phyloP scores from a whole-genome alignment of 306 rosid species.

The Castanea sativa region DNA sequence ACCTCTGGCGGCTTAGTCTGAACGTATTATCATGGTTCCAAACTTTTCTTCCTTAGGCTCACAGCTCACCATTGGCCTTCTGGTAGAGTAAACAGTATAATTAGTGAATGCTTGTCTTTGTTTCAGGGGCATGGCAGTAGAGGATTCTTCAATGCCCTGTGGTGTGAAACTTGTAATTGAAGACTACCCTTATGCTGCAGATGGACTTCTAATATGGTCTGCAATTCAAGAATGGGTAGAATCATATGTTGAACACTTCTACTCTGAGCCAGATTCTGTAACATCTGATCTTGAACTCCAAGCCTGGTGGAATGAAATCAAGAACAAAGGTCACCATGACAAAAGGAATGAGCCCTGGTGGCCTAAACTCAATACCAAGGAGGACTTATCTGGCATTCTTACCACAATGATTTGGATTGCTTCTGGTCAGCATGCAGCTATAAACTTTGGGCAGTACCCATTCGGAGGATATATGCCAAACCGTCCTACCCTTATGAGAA shows the following conservation, averaged over 20 bases:
- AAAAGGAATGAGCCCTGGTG: slow-evolving; percentile 88
- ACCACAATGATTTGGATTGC: slow-evolving; percentile 85
- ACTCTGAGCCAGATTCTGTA: slow-evolving; percentile 58
- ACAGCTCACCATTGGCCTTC: background rate
- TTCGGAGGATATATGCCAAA: slow-evolving; percentile 94
- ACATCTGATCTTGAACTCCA: slow-evolving; percentile 73
- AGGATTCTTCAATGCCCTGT: slow-evolving; percentile 69
- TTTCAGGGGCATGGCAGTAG: slow-evolving; percentile 92
- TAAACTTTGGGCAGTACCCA: slow-evolving; percentile 96
- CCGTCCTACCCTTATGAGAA: slow-evolving; percentile 87
- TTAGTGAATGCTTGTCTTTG: background rate
- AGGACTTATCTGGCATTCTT: slow-evolving; percentile 67
- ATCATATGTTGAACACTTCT: slow-evolving; percentile 67
- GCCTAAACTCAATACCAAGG: slow-evolving; percentile 74
- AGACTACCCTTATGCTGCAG: slow-evolving; percentile 95
- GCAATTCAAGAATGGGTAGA: slow-evolving; percentile 91
- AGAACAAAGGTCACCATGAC: slow-evolving; percentile 77
- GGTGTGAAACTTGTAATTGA: slow-evolving; percentile 83
- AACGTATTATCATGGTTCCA: background rate
- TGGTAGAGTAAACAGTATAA: background rate
- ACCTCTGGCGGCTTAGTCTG: background rate
- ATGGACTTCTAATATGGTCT: slow-evolving; percentile 94
- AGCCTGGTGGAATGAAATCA: slow-evolving; percentile 92
- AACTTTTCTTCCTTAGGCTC: background rate
- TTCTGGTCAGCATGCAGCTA: slow-evolving; percentile 93